Conservation (phyloP, 1,139 yeast genomes). For the Suhomyces choctaworum region DNA sequence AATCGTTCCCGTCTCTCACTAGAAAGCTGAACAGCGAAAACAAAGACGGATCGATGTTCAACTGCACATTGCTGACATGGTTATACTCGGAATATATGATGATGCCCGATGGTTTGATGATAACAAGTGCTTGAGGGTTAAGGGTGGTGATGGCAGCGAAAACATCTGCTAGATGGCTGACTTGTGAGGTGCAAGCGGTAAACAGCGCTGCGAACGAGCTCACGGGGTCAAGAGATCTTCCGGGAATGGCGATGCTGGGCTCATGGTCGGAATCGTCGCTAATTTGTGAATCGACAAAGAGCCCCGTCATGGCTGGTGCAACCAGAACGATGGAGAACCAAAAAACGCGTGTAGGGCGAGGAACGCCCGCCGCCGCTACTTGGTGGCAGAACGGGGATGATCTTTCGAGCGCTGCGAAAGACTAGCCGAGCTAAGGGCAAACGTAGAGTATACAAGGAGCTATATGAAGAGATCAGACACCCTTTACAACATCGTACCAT, state of each 20-base stretch:
- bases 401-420: too few species aligned
- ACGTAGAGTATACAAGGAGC: not conserved
- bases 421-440: not conserved
- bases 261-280: conserved; percentile 6
- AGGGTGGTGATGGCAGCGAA: conserved; percentile 36
- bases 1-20: conserved; percentile 15
- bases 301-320: conserved; percentile 8
- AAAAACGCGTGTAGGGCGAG: not conserved
- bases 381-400: too few species aligned
- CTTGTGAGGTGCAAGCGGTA: conserved; percentile 41
- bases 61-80: conserved; percentile 39
- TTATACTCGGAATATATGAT: conserved; percentile 39
- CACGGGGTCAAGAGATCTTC: not conserved
- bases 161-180: conserved; percentile 41
- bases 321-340: conserved; percentile 3
- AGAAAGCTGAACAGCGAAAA: conserved; percentile 32
- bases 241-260: conserved; percentile 3
- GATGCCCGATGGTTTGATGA: conserved; percentile 35
- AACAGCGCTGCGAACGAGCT: conserved; percentile 19
- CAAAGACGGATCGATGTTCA: conserved; percentile 39
- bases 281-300: conserved; percentile 11
- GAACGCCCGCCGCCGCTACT: too few species aligned
- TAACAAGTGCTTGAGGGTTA: conserved; percentile 37
- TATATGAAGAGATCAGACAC: too few species aligned
- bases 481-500: not conserved